A percentile compares a stretch with the other conserved stretches of the same genome.
These are phyloP conservation scores for Brassica balearica DNA, from an alignment of 441 rosid species.

Conservation along the genomic window DNA sequence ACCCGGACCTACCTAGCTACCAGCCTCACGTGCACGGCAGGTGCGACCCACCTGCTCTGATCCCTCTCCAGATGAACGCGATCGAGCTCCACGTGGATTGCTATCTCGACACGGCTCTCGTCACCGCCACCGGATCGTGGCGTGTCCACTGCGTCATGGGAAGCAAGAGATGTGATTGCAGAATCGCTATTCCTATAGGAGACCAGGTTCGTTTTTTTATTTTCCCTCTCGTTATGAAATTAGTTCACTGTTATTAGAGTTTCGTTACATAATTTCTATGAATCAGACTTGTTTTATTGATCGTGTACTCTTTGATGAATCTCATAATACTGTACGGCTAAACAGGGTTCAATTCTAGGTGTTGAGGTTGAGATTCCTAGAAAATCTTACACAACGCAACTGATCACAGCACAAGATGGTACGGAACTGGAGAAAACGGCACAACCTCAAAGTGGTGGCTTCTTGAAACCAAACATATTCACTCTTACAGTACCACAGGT, in stretches of 20 bases:
- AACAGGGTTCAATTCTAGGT: slow-evolving; percentile 99
- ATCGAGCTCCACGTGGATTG: slow-evolving; percentile 70
- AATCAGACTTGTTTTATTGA: background rate
- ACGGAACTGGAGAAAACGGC: slow-evolving; percentile 55
- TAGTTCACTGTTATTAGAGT: background rate
- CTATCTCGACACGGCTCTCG: slow-evolving; percentile 65
- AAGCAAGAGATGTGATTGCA: slow-evolving; percentile 84
- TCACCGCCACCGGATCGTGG: slow-evolving; percentile 73
- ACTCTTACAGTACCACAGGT: slow-evolving; percentile 85
- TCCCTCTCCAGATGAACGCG: slow-evolving; percentile 86
- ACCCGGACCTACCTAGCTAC: slow-evolving; percentile 94
- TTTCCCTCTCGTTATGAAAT: background rate
- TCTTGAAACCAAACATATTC: slow-evolving; percentile 73
- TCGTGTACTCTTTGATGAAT: slow-evolving; percentile 27
- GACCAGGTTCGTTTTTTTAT: slow-evolving; percentile 56
- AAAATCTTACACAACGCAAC: slow-evolving; percentile 62
- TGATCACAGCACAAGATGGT: slow-evolving; percentile 54
- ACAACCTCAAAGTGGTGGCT: slow-evolving; percentile 65
- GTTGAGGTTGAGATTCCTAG: slow-evolving; percentile 81
- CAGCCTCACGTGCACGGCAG: slow-evolving; percentile 97
- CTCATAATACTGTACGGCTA: slow-evolving; percentile 65
- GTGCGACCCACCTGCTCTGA: slow-evolving; percentile 90
- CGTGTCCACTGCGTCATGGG: slow-evolving; percentile 94
- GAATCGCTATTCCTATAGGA: slow-evolving; percentile 85
- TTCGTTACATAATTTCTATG: background rate